Percentiles rank a stretch among this genome's conserved stretches.
Conservation (phyloP, 1,139 yeast genomes). For the Suhomyces guaymorum region DNA sequence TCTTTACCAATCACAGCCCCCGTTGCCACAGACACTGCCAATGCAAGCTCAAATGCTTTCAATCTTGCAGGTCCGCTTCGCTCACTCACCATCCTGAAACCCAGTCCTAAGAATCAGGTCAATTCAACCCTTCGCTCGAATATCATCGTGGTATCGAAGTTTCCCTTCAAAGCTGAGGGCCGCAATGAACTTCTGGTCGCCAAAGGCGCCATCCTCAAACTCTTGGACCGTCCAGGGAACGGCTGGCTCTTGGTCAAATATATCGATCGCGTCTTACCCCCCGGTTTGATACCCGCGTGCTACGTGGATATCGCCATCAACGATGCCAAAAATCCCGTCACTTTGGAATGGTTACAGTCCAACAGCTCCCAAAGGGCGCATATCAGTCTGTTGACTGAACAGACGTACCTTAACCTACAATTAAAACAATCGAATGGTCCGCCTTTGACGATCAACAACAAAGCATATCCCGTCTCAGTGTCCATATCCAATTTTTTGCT, state of each 20-base stretch:
- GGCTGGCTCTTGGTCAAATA: slow-evolving; percentile 50
- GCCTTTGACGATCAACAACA: slow-evolving; percentile 35
- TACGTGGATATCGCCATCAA: slow-evolving; percentile 50
- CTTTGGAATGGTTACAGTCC: slow-evolving; percentile 37
- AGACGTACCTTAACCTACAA: slow-evolving; percentile 23
- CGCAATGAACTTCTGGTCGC: slow-evolving; percentile 34
- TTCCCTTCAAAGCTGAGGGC: slow-evolving; percentile 36
- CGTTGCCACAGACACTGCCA: slow-evolving; percentile 9
- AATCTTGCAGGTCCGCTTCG: slow-evolving; percentile 14
- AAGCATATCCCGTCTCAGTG: slow-evolving; percentile 33
- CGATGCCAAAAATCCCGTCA: slow-evolving; percentile 39
- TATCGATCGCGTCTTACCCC: slow-evolving; percentile 36
- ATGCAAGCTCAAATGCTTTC: slow-evolving; percentile 2
- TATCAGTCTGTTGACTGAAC: slow-evolving; percentile 15
- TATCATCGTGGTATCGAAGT: slow-evolving; percentile 43
- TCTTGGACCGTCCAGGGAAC: slow-evolving; percentile 39
- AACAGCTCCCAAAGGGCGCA: slow-evolving; percentile 6
- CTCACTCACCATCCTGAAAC: slow-evolving; percentile 23
- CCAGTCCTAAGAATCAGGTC: slow-evolving; percentile 18
- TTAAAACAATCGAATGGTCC: slow-evolving; percentile 20
- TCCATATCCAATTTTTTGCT: slow-evolving; percentile 39
- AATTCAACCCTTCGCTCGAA: slow-evolving; percentile 25
- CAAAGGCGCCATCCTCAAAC: slow-evolving; percentile 44
- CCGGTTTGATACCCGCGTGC: slow-evolving; percentile 45
- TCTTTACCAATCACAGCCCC: slow-evolving; percentile 11